Conservation (phyloP, 1,284 basidiomycete genomes). For the Rhodotorula sp. region DNA sequence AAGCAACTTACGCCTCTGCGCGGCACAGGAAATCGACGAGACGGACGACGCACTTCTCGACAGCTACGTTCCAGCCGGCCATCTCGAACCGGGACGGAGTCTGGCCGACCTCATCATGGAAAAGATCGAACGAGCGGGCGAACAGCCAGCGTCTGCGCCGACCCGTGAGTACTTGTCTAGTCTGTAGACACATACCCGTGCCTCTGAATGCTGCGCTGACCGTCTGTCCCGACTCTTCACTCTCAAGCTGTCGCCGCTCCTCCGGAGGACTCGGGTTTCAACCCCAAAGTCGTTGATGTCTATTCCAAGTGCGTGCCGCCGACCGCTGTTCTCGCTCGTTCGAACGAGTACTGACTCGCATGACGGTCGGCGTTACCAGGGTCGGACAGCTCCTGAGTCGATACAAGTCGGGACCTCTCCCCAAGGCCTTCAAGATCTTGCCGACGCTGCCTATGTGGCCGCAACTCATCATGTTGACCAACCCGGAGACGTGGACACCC, state of each 20-base stretch:
- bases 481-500: slow-evolving; percentile 90
- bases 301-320: slow-evolving; percentile 74
- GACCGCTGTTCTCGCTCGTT: background rate
- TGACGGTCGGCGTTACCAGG: slow-evolving; percentile 53
- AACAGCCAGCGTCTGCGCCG: slow-evolving; percentile 39
- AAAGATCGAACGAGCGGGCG: slow-evolving; percentile 65
- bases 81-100: slow-evolving; percentile 66
- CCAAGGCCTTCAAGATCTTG: slow-evolving; percentile 97
- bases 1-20: background rate
- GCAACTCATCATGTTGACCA: slow-evolving; percentile 87
- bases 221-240: background rate
- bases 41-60: slow-evolving; percentile 79
- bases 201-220: too few species aligned
- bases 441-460: slow-evolving; percentile 96
- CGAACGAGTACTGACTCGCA: too few species aligned
- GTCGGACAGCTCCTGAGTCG: slow-evolving; percentile 80
- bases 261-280: slow-evolving; percentile 62
- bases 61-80: slow-evolving; percentile 61
- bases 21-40: slow-evolving; percentile 76
- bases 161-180: background rate
- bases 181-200: background rate
- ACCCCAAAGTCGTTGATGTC: slow-evolving; percentile 93
- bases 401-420: slow-evolving; percentile 93
- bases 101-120: slow-evolving; percentile 94
- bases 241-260: background rate